Percentiles rank a stretch among this genome's conserved stretches.
These are phyloP conservation scores for Vaccinium corymbosum DNA, from an alignment of 148 eudicot species.

Conservation along the genomic window DNA sequence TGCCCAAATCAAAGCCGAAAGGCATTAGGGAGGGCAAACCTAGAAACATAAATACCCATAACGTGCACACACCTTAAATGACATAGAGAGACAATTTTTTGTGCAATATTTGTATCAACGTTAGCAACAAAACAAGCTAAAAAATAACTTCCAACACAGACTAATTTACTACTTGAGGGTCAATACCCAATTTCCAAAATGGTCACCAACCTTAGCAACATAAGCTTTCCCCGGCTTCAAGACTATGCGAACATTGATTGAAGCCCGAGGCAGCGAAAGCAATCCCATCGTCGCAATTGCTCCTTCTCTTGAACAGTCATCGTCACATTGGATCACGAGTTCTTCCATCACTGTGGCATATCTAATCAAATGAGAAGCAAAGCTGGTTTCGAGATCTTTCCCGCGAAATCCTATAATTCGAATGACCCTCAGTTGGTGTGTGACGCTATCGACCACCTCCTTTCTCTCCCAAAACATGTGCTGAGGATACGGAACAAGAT, in stretches of 20 bases:
- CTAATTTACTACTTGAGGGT: background rate
- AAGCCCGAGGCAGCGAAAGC: background rate
- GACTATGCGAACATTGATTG: background rate
- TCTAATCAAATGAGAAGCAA: background rate
- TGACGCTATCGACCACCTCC: background rate
- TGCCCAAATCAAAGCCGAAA: no score
- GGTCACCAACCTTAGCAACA: background rate
- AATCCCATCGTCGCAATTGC: background rate
- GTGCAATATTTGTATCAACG: no score
- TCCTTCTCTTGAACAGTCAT: background rate
- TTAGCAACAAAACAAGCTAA: no score
- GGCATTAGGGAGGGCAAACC: no score
- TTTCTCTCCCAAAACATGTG: background rate
- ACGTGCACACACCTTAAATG: no score
- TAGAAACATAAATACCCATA: no score
- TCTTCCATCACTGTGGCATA: background rate
- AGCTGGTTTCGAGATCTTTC: background rate
- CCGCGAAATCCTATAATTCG: background rate
- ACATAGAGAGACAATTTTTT: no score
- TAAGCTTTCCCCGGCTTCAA: background rate
- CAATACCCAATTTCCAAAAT: background rate
- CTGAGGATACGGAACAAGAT: background rate
- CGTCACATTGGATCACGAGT: background rate
- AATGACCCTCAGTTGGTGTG: background rate
- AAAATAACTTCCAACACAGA: no score